Evolutionary conservation across 2,329 filamentous ascomycete genomes (phyloP), one percentile per base, ranked within the genome.

Genomic region (Pseudogymnoascus sp.): DNA sequence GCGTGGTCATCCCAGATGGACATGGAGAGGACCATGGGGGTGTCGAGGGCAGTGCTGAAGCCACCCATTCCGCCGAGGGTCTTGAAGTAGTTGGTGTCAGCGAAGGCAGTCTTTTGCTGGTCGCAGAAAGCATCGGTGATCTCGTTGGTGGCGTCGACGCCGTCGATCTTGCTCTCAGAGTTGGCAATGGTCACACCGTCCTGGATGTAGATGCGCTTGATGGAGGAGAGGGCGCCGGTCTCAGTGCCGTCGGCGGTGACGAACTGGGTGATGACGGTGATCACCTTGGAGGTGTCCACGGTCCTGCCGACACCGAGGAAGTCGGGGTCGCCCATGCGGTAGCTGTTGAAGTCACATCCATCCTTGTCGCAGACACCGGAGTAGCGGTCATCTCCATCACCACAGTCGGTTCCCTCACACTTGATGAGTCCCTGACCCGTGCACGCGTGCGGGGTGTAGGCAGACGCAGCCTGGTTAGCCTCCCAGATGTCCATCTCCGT

Each of bases 401-500:
- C 61, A 31, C 72, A 70, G 0, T 69, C 72, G 74, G 80, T 82
- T 65, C 77, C 75, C 50, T 70, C 70, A 64, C 79, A 81, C 59
- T 73, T 70, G 67, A 78, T 80, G 50, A 77, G 75, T 62, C 76
- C 77, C 7, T 72, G 67, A 35, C 71, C 71, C 63, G 74, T 75
- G 76, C 83, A 85, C 41, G 79, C 76, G 71, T 85, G 82, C 22
- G 83, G 81, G 10, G 83, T 85, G 66, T 78, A 77, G 38, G 82
- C 83, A n/a, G 76, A 78, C 14, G 82, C 79, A 69, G 83, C 78
- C 65, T 75, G 78, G 76, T 85, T 85, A 62, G 82, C 82, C 72
- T 85, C 83, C 82, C 82, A 85, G 71, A 84, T 79, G 62, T 88
- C 85, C 80, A 88, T 84, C 75, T 88, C 85, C 35, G 80, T 75